Percentiles rank a stretch among this genome's conserved stretches.
These are phyloP conservation scores for Alectoria sarmentosa DNA, from an alignment of 495 filamentous ascomycete genomes.

Conservation along the genomic window DNA sequence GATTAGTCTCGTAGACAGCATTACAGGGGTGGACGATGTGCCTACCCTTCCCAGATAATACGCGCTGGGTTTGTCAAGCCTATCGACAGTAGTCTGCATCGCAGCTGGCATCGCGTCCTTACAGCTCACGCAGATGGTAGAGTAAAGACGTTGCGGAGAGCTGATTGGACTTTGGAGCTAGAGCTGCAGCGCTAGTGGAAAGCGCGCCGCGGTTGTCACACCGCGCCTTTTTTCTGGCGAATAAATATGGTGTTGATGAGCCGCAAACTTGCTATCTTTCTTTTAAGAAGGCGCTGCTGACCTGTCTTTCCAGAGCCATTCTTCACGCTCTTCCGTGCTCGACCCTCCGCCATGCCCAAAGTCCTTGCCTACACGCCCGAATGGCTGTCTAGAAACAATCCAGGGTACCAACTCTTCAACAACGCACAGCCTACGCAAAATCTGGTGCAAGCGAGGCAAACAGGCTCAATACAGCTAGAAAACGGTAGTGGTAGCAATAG, in stretches of 20 bases:
- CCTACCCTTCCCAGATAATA: constrained; percentile 75
- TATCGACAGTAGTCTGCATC: constrained; percentile 64
- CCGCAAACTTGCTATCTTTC: neutral
- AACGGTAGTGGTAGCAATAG: constrained; percentile 27
- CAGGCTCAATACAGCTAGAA: constrained; percentile 16
- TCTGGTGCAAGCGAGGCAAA: constrained; percentile 20
- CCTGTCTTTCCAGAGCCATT: neutral
- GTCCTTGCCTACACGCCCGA: constrained; percentile 72
- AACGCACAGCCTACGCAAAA: constrained; percentile 28
- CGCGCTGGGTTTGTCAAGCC: constrained; percentile 82
- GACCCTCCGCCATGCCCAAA: constrained; percentile 56
- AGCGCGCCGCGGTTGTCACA: constrained; percentile 13
- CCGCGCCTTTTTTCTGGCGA: constrained; percentile 3
- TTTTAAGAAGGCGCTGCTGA: neutral
- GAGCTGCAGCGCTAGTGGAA: constrained; percentile 12
- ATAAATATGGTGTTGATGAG: neutral
- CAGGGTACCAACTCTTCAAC: constrained; percentile 66
- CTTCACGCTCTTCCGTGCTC: neutral
- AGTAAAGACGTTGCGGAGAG: neutral
- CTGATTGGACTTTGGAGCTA: neutral
- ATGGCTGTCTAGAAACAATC: constrained; percentile 71
- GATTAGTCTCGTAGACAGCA: neutral
- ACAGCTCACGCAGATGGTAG: neutral
- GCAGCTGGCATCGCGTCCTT: constrained; percentile 22
- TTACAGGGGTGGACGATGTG: constrained; percentile 6